Percentiles rank a stretch among this genome's conserved stretches.
These are phyloP conservation scores for Rhododendron ferrugineum DNA, from an alignment of 148 eudicot genomes.

Conservation along the genomic window DNA sequence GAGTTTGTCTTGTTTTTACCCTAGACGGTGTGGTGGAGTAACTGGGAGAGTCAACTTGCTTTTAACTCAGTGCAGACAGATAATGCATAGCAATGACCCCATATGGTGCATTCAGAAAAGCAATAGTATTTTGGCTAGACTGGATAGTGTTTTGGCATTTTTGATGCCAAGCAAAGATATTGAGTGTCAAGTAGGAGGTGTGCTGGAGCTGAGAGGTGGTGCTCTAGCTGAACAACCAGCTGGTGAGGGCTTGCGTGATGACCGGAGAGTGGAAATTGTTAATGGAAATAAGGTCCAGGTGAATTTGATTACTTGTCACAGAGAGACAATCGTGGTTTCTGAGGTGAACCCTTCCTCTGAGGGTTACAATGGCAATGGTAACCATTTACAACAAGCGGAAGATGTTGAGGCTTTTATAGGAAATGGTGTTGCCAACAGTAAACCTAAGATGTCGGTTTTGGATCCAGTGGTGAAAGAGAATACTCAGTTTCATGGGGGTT, in stretches of 20 bases:
- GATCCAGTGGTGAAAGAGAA: constrained; percentile 15
- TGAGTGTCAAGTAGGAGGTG: constrained; percentile 10
- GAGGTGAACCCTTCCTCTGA: constrained; percentile 11
- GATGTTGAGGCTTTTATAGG: constrained; percentile 8
- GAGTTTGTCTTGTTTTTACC: constrained; percentile 15
- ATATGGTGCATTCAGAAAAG: constrained; percentile 36
- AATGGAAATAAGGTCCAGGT: constrained; percentile 12
- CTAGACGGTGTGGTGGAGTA: constrained; percentile 22
- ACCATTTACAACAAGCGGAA: constrained; percentile 5
- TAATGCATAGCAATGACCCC: constrained; percentile 53
- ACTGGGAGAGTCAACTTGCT: constrained; percentile 40
- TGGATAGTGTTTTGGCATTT: constrained; percentile 16
- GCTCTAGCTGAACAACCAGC: constrained; percentile 10
- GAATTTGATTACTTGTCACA: constrained; percentile 12
- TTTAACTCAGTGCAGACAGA: constrained; percentile 45
- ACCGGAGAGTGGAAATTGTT: constrained; percentile 8
- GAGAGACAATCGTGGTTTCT: constrained; percentile 20
- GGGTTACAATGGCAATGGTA: constrained; percentile 3
- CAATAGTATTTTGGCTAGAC: constrained; percentile 11
- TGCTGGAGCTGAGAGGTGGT: constrained; percentile 8
- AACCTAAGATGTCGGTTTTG: background rate
- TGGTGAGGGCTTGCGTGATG: constrained; percentile 11
- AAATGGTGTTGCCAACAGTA: constrained; percentile 8
- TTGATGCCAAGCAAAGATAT: constrained; percentile 14
- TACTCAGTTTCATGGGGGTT: constrained; percentile 7